Evolutionary conservation across 208 protist species (phyloP).

Genomic region (Crithidia thermophila): DNA sequence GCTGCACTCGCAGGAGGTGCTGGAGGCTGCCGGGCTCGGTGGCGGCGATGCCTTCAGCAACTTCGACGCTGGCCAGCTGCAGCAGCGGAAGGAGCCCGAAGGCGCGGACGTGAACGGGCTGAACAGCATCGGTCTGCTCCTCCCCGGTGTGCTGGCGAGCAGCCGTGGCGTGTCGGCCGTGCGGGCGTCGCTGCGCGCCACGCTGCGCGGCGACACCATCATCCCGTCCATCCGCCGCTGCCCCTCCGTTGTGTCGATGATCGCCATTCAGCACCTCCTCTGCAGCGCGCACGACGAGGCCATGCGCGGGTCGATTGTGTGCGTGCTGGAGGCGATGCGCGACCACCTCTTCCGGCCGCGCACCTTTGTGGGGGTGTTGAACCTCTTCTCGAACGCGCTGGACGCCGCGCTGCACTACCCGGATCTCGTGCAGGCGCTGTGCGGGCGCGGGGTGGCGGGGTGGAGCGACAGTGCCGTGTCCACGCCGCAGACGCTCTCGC

Average conservation of each 20-base stretch:
- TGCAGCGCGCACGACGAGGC: slow-evolving; percentile 27
- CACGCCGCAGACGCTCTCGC: background rate
- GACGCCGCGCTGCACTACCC: slow-evolving; percentile 48
- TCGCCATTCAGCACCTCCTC: slow-evolving; percentile 45
- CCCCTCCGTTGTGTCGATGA: slow-evolving; percentile 32
- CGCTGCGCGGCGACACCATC: slow-evolving; percentile 54
- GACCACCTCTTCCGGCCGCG: slow-evolving; percentile 47
- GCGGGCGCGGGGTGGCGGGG: background rate
- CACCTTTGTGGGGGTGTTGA: slow-evolving; percentile 72
- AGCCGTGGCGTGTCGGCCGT: slow-evolving; percentile 36
- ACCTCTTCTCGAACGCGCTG: slow-evolving; percentile 69
- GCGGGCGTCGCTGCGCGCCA: slow-evolving; percentile 44
- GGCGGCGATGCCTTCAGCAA: background rate
- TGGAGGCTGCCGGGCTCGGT: slow-evolving; percentile 18
- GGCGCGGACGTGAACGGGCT: slow-evolving; percentile 7
- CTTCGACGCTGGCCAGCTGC: background rate
- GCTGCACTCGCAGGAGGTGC: slow-evolving; percentile 30
- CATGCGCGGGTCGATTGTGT: slow-evolving; percentile 42
- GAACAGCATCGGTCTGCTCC: slow-evolving; percentile 32
- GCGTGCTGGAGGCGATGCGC: slow-evolving; percentile 51
- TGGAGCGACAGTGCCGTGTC: slow-evolving; percentile 6
- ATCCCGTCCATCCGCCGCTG: slow-evolving; percentile 38
- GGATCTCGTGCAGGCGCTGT: slow-evolving; percentile 5
- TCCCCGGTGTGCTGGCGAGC: slow-evolving; percentile 35
- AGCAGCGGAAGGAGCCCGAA: slow-evolving; percentile 5